Base-by-base conservation (phyloP, 306 rosid genomes). In the Cucurbita pepo region DNA sequence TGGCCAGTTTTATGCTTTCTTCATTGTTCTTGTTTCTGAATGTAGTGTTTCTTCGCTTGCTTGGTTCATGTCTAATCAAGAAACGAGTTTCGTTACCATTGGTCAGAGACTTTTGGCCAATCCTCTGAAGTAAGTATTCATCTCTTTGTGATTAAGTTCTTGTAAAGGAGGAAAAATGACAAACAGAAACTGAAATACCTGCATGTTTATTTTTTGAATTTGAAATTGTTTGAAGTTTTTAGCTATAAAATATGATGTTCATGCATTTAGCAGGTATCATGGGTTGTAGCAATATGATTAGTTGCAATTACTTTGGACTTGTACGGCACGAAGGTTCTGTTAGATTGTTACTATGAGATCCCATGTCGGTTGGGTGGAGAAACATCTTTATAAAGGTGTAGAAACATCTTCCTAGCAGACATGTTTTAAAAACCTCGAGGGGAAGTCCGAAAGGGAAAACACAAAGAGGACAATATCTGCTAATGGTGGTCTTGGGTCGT, bases 1-100 rank as follows among this genome's bases (percentile, higher is more conserved):
- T 13, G 11, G 43, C 21, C 56, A 25, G 22, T 2, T 50, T 25
- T 34, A 14, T 54, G 51, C 59, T 65, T 8, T 60, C 52, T 41
- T 79, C 53, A 4, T 22, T 78, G 66, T 57, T 72, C 81, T 82
- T 56, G 63, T 74, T 45, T 79, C 45, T 77, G 37, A 73, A 52
- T 86, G 77, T 88, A 94, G 98, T 90, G 98, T 94, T 84, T 94
- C 98, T 79, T 94, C 98, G 75, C 96, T 94, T 76, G 98, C 98
- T 58, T 94, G 98, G 98, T 94, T 94, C 92, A 94, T 94, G 98
- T 94, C 98, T 79, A 94, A 94, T 87, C 98, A 94, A 81, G 98
- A 94, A 82, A 94, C 96, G 52, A 90, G 98, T 89, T 94, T 94
- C 78, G 98, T 94, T 75, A 90, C 97, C 40, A 94, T 94, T 81